Conservation (phyloP, 2,329 filamentous ascomycete species). For the Aureobasidium sp. region DNA sequence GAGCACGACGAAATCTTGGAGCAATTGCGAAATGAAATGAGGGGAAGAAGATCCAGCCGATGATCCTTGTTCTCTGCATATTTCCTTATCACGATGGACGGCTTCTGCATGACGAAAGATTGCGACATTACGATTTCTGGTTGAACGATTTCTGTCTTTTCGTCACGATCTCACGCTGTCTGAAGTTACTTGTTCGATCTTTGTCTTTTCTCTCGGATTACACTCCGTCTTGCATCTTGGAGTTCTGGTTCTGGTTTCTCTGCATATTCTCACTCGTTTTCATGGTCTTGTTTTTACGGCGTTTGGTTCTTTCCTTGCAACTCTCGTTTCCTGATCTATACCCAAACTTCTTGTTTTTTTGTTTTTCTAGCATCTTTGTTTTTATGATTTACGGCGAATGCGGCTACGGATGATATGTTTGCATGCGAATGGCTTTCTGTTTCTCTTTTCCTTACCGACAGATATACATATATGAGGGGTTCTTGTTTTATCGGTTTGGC, state of each 20-base stretch:
- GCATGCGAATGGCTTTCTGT: not conserved
- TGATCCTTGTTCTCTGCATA: not conserved
- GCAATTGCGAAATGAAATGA: not conserved
- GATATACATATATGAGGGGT: not conserved
- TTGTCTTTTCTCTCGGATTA: not conserved
- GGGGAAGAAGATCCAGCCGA: conserved; percentile 3
- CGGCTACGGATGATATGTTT: not conserved
- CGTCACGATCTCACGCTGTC: not conserved
- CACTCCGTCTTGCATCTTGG: not conserved
- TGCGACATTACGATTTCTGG: not conserved
- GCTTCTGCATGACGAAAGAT: not conserved
- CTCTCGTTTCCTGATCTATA: conserved; percentile 1
- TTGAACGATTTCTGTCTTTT: not conserved
- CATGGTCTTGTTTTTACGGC: not conserved
- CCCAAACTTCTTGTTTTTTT: not conserved
- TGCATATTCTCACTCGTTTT: not conserved
- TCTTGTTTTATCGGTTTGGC: not conserved
- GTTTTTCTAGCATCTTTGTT: not conserved
- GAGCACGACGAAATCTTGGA: conserved; percentile 28
- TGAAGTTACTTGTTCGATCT: not conserved
- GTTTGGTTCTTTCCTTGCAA: not conserved
- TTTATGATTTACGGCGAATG: not conserved
- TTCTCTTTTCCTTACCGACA: not conserved
- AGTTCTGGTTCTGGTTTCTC: not conserved
- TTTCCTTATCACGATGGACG: not conserved